A percentile compares a stretch with the other conserved stretches of the same genome.
These are phyloP conservation scores for Brassica nigra DNA, from an alignment of 345 rosid species.

Conservation along the genomic window DNA sequence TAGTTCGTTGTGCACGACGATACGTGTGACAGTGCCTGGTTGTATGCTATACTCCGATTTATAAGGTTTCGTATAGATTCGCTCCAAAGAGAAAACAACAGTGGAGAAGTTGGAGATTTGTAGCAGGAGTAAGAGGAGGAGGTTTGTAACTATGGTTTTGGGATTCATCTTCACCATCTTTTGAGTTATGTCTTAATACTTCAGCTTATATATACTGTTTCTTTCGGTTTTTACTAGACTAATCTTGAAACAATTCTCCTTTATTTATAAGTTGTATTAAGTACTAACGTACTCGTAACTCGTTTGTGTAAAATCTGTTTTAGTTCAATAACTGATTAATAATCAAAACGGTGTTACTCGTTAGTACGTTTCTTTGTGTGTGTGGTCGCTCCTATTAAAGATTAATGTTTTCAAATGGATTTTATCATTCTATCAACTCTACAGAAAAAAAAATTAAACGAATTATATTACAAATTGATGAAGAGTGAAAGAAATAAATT, in stretches of 20 bases:
- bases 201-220: not conserved
- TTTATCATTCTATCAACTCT: not conserved
- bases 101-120: conserved; percentile 17
- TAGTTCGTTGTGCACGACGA: conserved; percentile 31
- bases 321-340: not conserved
- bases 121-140: conserved; percentile 14
- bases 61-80: not conserved
- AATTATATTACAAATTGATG: not conserved
- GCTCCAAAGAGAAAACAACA: conserved; percentile 2
- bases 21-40: conserved; percentile 21
- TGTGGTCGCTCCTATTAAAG: not conserved
- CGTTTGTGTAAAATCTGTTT: not conserved
- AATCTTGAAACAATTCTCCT: conserved; percentile 8
- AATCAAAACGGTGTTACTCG: not conserved
- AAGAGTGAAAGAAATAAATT: not conserved
- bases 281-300: conserved; percentile 3
- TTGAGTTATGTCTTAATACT: not conserved
- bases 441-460: too few relatives aligned
- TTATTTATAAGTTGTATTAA: not conserved
- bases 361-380: not conserved
- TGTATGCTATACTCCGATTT: not conserved
- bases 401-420: not conserved
- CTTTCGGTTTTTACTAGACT: conserved; percentile 8
- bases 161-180: conserved; percentile 18
- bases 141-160: conserved; percentile 16